phyloP scores from a whole-genome alignment of 163 green algal genomes.

The Scenedesmus sp. region DNA sequence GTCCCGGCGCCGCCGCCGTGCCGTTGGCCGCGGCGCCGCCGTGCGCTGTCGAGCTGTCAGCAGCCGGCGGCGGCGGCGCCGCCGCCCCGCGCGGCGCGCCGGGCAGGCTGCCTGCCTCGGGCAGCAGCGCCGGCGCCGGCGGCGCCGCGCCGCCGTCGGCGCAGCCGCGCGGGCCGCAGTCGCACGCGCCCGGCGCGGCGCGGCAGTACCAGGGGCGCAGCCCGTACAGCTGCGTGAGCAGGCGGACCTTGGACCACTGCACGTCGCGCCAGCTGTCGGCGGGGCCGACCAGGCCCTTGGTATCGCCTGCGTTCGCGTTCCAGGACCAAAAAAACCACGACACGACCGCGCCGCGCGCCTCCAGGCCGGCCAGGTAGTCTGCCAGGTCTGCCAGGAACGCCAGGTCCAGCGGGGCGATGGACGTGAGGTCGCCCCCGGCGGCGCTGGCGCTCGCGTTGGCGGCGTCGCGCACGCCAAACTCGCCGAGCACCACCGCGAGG shows the following conservation, averaged over 20 bases:
- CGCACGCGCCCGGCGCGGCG: background rate
- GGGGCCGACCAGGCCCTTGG: conserved; percentile 30
- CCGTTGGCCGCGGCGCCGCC: too few relatives aligned
- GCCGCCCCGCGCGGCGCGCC: too few relatives aligned
- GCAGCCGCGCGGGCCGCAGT: too few relatives aligned
- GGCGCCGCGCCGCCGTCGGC: too few relatives aligned
- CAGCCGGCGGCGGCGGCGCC: too few relatives aligned
- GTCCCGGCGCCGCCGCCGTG: too few relatives aligned
- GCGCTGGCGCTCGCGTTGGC: background rate
- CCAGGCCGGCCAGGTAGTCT: background rate
- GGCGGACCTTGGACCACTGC: conserved; percentile 33
- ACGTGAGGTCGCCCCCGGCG: background rate
- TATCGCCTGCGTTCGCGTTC: conserved; percentile 42
- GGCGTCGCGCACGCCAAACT: conserved; percentile 13
- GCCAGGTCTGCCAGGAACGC: conserved; percentile 22
- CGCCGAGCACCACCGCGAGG: background rate
- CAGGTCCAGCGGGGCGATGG: conserved; percentile 2
- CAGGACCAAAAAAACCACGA: conserved; percentile 36
- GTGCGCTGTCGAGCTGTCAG: background rate
- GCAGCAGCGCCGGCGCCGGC: too few relatives aligned
- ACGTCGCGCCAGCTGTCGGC: conserved; percentile 13
- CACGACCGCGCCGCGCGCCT: background rate
- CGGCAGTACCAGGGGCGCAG: conserved; percentile 41
- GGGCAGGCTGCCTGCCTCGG: too few relatives aligned
- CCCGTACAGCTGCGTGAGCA: conserved; percentile 14